Percentiles rank a stretch among this genome's conserved stretches.
Conservation (phyloP, 1,284 basidiomycete species). For the Malassezia japonica region DNA sequence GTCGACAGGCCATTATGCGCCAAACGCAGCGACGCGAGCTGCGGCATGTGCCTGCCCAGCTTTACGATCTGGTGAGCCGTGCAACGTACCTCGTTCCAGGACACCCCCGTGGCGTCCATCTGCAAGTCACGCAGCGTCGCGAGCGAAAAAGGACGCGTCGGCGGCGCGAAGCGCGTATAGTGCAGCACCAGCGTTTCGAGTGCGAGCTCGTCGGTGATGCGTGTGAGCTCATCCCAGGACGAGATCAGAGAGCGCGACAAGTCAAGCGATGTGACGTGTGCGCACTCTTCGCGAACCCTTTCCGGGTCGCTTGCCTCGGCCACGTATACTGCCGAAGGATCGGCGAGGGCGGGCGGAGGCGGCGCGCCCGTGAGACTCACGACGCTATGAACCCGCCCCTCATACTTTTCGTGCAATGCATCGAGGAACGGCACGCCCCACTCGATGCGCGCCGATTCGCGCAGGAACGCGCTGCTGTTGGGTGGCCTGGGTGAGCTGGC, state of each 20-base stretch:
- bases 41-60: conserved; percentile 54
- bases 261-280: conserved; percentile 66
- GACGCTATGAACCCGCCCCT: neutral
- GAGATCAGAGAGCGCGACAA: conserved; percentile 69
- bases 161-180: neutral
- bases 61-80: neutral
- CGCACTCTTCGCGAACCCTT: neutral
- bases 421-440: conserved; percentile 58
- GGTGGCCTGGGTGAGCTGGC: conserved; percentile 7
- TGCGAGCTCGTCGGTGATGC: conserved; percentile 60
- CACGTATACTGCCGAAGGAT: neutral
- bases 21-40: conserved; percentile 60
- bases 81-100: conserved; percentile 43
- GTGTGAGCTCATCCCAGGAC: conserved; percentile 62
- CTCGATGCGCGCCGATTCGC: conserved; percentile 22
- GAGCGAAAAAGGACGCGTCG: neutral
- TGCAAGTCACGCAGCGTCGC: conserved; percentile 7
- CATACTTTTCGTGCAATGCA: conserved; percentile 54
- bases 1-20: conserved; percentile 62
- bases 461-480: conserved; percentile 32
- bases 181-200: conserved; percentile 67
- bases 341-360: conserved; percentile 5
- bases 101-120: conserved; percentile 28
- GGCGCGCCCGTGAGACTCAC: conserved; percentile 7
- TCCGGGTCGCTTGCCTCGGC: neutral